Evolutionary conservation across 1,284 basidiomycete genomes (phyloP).

Genomic region (Apiotrichum laibachii): DNA sequence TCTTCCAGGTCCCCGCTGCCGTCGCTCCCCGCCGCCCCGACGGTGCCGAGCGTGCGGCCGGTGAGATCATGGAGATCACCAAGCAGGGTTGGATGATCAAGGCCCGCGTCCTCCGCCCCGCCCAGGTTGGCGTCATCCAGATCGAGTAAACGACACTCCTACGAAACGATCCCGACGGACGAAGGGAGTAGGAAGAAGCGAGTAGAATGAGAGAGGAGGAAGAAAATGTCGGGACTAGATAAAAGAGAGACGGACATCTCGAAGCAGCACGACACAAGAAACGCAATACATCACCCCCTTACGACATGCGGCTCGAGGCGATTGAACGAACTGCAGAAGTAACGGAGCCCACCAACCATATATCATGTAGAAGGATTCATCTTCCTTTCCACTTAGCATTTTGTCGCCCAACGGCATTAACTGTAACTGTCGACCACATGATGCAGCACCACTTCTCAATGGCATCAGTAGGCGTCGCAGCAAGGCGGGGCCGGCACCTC

Average conservation of each 20-base stretch:
- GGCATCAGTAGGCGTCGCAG: neutral
- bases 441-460: constrained; percentile 18
- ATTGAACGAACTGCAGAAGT: neutral
- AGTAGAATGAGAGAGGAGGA: neutral
- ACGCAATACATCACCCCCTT: no score
- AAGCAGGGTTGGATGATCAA: constrained; percentile 92
- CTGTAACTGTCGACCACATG: constrained; percentile 7
- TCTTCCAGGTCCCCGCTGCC: constrained; percentile 78
- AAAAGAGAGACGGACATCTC: no score
- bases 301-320: no score
- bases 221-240: neutral
- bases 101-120: constrained; percentile 84
- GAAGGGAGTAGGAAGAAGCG: neutral
- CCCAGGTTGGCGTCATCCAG: constrained; percentile 89
- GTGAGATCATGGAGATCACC: constrained; percentile 85
- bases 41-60: constrained; percentile 59
- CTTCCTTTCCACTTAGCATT: neutral
- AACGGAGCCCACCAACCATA: neutral
- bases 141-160: constrained; percentile 32
- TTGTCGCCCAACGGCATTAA: constrained; percentile 1
- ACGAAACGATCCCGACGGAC: no score
- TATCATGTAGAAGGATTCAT: neutral
- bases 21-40: constrained; percentile 64
- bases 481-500: no score
- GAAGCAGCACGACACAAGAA: no score